Percentiles rank a stretch among this genome's conserved stretches.
Conservation (phyloP, 2,329 filamentous ascomycete genomes). For the Sclerotinia minor region DNA sequence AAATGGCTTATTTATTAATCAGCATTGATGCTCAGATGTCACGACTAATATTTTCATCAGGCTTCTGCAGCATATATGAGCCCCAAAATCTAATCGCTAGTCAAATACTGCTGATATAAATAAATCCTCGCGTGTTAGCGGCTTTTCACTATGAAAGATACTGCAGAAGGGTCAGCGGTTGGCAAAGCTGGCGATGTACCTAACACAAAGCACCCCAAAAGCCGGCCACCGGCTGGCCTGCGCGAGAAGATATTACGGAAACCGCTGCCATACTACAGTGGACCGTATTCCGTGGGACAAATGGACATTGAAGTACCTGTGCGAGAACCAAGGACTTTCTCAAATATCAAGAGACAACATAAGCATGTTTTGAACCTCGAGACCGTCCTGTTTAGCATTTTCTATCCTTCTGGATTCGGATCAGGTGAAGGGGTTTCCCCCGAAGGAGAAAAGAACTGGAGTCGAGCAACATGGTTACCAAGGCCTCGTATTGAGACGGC, state of each 20-base stretch:
- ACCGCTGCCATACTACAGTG: conserved; percentile 51
- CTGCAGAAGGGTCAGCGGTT: neutral
- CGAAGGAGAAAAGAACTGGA: conserved; percentile 48
- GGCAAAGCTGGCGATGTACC: conserved; percentile 9
- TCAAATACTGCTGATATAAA: neutral
- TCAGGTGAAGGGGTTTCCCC: conserved; percentile 44
- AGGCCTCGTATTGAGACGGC: conserved; percentile 56
- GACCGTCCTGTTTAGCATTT: conserved; percentile 65
- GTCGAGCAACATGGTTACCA: conserved; percentile 62
- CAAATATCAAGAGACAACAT: conserved; percentile 51
- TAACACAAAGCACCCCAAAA: conserved; percentile 43
- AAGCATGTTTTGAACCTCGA: conserved; percentile 53
- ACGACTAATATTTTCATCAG: neutral
- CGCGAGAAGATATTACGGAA: conserved; percentile 50
- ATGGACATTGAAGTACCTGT: conserved; percentile 58
- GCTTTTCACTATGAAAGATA: neutral
- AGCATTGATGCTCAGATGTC: neutral
- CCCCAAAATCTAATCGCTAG: neutral
- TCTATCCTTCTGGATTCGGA: conserved; percentile 59
- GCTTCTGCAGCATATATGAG: neutral
- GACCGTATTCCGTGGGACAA: conserved; percentile 53
- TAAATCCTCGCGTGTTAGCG: neutral
- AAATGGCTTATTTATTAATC: neutral
- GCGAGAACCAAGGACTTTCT: conserved; percentile 49
- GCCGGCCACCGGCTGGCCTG: conserved; percentile 48